phyloP scores from a whole-genome alignment of 192 early-diverging fungal genomes.

The Geranomyces variabilis region DNA sequence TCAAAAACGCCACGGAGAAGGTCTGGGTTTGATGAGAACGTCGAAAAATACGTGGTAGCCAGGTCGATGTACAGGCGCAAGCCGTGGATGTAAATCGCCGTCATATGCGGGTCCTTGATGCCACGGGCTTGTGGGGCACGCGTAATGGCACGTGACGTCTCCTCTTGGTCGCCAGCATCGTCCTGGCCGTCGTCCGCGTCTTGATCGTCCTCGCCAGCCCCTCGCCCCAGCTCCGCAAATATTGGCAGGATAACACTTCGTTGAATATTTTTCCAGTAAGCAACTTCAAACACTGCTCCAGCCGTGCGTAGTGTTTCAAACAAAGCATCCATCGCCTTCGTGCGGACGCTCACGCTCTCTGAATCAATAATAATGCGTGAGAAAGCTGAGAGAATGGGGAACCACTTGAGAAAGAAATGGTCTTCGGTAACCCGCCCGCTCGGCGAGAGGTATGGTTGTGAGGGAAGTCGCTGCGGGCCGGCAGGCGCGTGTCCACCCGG shows the following conservation, averaged over 20 bases:
- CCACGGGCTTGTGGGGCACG: neutral
- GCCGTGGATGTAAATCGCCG: constrained; percentile 54
- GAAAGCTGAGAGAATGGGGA: constrained; percentile 58
- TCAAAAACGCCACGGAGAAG: constrained; percentile 41
- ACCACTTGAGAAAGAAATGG: constrained; percentile 62
- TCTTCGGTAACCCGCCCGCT: constrained; percentile 55
- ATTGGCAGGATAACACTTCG: constrained; percentile 57
- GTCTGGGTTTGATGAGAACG: constrained; percentile 31
- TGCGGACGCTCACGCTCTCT: constrained; percentile 41
- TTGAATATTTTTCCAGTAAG: constrained; percentile 54
- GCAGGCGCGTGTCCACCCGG: neutral
- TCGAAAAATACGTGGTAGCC: constrained; percentile 43
- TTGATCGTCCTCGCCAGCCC: constrained; percentile 23
- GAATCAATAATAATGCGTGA: constrained; percentile 57
- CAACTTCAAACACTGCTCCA: constrained; percentile 49
- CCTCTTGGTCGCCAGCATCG: neutral
- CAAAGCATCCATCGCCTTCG: constrained; percentile 47
- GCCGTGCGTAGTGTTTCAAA: constrained; percentile 52
- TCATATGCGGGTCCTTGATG: constrained; percentile 36
- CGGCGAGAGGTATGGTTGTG: constrained; percentile 45
- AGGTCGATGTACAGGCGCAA: constrained; percentile 51
- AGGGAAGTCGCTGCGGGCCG: constrained; percentile 13
- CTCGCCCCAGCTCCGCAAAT: constrained; percentile 55
- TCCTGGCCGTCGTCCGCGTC: constrained; percentile 31
- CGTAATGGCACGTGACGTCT: neutral